Percentiles rank a stretch among this genome's conserved stretches.
phyloP scores from a whole-genome alignment of 2,329 filamentous ascomycete species.

The Fusarium sublunatum region DNA sequence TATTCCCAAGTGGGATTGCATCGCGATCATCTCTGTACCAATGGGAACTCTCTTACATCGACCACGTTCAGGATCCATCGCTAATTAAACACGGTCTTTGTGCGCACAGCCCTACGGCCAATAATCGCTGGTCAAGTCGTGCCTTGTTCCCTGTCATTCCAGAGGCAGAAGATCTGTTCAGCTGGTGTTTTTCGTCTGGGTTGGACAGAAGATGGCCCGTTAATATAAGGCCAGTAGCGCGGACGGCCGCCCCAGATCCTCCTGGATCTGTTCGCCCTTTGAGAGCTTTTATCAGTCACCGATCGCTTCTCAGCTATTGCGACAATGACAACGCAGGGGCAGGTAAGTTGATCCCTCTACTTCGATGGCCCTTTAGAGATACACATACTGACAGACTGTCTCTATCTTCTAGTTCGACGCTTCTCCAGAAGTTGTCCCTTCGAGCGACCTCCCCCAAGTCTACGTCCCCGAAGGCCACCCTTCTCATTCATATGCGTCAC shows the following conservation, averaged over 20 bases:
- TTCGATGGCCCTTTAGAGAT: not conserved
- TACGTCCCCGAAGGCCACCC: not conserved
- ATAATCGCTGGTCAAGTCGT: not conserved
- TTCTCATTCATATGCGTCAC: not conserved
- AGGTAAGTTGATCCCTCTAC: not conserved
- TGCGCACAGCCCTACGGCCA: not conserved
- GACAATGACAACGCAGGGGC: not conserved
- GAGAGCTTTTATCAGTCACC: not conserved
- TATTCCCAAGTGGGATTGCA: not conserved
- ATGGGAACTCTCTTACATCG: not conserved
- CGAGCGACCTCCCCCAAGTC: constrained; percentile 3
- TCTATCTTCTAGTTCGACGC: constrained; percentile 2
- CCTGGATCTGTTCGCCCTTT: not conserved
- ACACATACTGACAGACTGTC: not conserved
- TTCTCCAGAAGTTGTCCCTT: constrained; percentile 10
- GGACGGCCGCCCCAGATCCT: not conserved
- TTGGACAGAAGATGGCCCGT: too few relatives aligned
- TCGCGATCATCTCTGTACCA: not conserved
- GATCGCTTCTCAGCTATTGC: not conserved
- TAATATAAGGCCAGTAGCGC: not conserved
- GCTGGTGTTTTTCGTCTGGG: too few relatives aligned
- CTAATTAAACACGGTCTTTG: too few relatives aligned
- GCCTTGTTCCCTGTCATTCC: not conserved
- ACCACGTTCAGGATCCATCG: too few relatives aligned
- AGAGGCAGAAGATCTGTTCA: not conserved